These are phyloP conservation scores for Sarcodon sp. DNA, from an alignment of 768 basidiomycete genomes.

Conservation along the genomic window DNA sequence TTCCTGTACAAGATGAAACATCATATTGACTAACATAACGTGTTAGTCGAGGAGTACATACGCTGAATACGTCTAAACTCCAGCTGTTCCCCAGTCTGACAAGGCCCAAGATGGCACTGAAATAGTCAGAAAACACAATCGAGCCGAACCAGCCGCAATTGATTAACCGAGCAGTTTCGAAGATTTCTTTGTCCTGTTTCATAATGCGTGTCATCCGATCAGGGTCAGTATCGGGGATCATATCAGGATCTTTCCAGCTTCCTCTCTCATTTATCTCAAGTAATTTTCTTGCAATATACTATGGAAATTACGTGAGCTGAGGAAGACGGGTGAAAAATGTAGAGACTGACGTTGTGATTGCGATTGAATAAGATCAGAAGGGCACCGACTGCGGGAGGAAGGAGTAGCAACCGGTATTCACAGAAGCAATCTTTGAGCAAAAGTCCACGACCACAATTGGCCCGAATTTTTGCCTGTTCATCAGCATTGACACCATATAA, in stretches of 20 bases:
- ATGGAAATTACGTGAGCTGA: not conserved
- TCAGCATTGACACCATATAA: constrained; percentile 67
- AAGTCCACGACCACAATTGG: constrained; percentile 50
- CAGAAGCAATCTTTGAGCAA: constrained; percentile 65
- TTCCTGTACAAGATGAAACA: constrained; percentile 29
- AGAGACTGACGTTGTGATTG: constrained; percentile 66
- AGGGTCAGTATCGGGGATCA: constrained; percentile 17
- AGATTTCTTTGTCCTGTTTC: constrained; percentile 40
- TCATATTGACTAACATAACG: not conserved
- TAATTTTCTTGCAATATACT: constrained; percentile 74
- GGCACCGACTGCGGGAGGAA: constrained; percentile 67
- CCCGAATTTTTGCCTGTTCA: constrained; percentile 41
- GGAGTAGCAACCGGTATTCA: constrained; percentile 63
- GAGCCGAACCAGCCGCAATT: constrained; percentile 75
- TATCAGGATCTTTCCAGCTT: constrained; percentile 42
- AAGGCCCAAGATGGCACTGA: constrained; percentile 70
- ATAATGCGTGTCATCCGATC: constrained; percentile 19
- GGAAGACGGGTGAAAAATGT: not conserved
- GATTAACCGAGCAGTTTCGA: constrained; percentile 67
- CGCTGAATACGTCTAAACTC: constrained; percentile 66
- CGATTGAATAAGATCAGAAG: constrained; percentile 80
- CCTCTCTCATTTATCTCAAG: constrained; percentile 74
- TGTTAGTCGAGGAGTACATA: constrained; percentile 16
- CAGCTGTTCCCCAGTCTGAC: constrained; percentile 64
- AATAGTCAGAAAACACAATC: constrained; percentile 77